A percentile compares a stretch with the other conserved stretches of the same genome.
Evolutionary conservation across 176 grass and related monocot species (phyloP).

Genomic region (Triticum urartu): DNA sequence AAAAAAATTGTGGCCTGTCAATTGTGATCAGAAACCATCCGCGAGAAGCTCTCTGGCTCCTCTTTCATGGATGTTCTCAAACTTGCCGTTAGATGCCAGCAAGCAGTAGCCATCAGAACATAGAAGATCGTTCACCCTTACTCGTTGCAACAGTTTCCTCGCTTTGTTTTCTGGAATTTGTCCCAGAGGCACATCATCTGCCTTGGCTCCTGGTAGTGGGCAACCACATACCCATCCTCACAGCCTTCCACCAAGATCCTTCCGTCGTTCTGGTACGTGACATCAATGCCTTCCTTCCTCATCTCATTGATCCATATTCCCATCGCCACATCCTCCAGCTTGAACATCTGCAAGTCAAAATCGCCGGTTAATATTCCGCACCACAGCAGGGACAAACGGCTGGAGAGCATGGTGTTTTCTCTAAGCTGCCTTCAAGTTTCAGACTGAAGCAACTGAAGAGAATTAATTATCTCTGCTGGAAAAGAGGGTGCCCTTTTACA

Average conservation of each 20-base stretch:
- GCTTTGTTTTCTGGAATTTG: constrained; percentile 70
- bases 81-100: constrained; percentile 11
- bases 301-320: constrained; percentile 95
- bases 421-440: background rate
- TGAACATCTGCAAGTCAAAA: constrained; percentile 84
- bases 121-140: background rate
- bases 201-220: constrained; percentile 95
- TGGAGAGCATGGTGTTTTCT: background rate
- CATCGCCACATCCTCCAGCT: constrained; percentile 99
- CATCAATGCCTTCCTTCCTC: constrained; percentile 69
- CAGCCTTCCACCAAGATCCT: constrained; percentile 78
- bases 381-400: background rate
- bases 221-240: constrained; percentile 81
- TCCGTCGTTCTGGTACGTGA: constrained; percentile 77
- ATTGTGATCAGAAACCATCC: background rate
- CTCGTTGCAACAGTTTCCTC: constrained; percentile 72
- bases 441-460: background rate
- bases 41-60: background rate
- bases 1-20: constrained; percentile 17
- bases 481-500: background rate
- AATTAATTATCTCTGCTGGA: background rate
- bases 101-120: background rate
- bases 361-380: background rate
- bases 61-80: background rate
- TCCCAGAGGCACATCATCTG: constrained; percentile 97